Evolutionary conservation across 768 basidiomycete species (phyloP), one percentile per base, ranked within the genome.

Genomic region (Mycena chlorophos): DNA sequence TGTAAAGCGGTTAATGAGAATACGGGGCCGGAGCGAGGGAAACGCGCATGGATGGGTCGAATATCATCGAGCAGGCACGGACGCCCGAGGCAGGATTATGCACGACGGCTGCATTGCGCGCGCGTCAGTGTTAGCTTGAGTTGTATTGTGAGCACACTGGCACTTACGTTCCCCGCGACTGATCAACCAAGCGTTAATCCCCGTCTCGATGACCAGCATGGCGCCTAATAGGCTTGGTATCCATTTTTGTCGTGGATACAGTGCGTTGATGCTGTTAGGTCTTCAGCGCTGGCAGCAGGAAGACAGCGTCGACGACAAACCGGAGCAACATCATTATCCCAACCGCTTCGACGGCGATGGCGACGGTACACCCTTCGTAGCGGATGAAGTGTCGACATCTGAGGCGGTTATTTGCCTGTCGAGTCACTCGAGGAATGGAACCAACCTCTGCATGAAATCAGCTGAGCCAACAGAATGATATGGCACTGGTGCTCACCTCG

Each of bases 361-460:
- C 69, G 0, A 77, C 76, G 67, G 76, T 77, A 23, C 69, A 61
- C 4, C 71, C 71, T 49, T 72, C 71, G 45, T 71, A 72, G n/a
- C 64, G 63, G 26, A 72, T 62, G 49, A 71, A 72, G 50, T 60
- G 67, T 16, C 23, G 22, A 49, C 70, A 72, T 14, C 71, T 71
- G 26, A 16, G 22, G 34, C n/a, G n/a, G n/a, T n/a, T n/a, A n/a
- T n/a, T n/a, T n/a, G n/a, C n/a, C n/a, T n/a, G n/a, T n/a, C n/a
- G n/a, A n/a, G n/a, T n/a, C n/a, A n/a, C n/a, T n/a, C n/a, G n/a
- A n/a, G n/a, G n/a, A n/a, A 34, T 34, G 31, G 31, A 34, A 34
- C 17, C 31, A 17, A 34, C 17, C 8, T 34, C 17, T 8, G 31
- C 8, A 34, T 8, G 31, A 17, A 34, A 8, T 34, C 31, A 34